These are phyloP conservation scores for Lasiosphaeria miniovina DNA, from an alignment of 495 filamentous ascomycete genomes.

Conservation along the genomic window DNA sequence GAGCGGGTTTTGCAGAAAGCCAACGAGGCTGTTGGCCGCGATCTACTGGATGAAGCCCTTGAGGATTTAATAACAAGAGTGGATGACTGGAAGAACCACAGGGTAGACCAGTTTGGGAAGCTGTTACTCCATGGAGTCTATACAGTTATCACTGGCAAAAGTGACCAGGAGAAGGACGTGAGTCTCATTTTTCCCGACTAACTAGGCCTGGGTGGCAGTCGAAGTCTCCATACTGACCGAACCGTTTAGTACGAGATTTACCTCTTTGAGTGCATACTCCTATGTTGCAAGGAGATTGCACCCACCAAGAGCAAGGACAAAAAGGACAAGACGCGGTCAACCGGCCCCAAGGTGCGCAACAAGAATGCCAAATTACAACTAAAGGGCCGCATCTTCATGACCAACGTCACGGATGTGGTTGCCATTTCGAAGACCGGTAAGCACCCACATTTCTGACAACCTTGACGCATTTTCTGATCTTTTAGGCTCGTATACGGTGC, in stretches of 20 bases:
- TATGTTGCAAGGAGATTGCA: conserved; percentile 95
- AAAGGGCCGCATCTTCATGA: conserved; percentile 98
- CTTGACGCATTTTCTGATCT: conserved; percentile 19
- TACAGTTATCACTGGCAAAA: conserved; percentile 80
- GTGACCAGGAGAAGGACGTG: conserved; percentile 82
- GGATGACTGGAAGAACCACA: conserved; percentile 95
- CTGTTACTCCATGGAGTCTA: conserved; percentile 89
- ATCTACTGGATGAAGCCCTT: conserved; percentile 74
- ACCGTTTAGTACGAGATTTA: conserved; percentile 84
- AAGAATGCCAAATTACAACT: conserved; percentile 82
- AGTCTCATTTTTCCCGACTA: conserved; percentile 24
- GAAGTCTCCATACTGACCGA: conserved; percentile 2
- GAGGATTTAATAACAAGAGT: conserved; percentile 79
- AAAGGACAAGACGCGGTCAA: conserved; percentile 54
- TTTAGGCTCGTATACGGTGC: conserved; percentile 83
- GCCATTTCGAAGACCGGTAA: conserved; percentile 80
- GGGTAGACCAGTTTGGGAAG: conserved; percentile 84
- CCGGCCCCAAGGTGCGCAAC: conserved; percentile 58
- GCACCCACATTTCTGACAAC: conserved; percentile 8
- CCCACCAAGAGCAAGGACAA: conserved; percentile 79
- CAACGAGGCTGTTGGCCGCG: conserved; percentile 84
- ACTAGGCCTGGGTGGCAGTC: neutral
- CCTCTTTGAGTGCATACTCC: conserved; percentile 89
- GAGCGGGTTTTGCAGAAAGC: conserved; percentile 74
- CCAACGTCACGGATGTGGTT: conserved; percentile 92